Evolutionary conservation across 2,329 filamentous ascomycete genomes (phyloP), one percentile per base, ranked within the genome.

Genomic region (Dryadomyces quercus-mongolicae): DNA sequence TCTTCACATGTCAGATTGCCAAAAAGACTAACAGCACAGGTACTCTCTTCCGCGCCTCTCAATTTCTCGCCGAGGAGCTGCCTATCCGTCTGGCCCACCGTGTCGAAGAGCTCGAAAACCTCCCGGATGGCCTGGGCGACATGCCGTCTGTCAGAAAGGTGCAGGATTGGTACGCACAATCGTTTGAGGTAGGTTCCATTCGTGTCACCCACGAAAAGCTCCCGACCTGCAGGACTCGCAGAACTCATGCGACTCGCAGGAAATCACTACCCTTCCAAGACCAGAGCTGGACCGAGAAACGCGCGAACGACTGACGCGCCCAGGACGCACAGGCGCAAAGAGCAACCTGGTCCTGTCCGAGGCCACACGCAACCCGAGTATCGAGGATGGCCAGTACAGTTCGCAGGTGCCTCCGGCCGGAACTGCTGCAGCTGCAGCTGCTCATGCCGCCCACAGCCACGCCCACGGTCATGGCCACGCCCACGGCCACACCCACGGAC

Each of bases 81-180:
- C 93, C 93, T 61, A 98, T 98, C 65, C 88, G 93, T 53, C 78
- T 98, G 58, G 93, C 93, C 63, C 93, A 98, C 72, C 87, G 93
- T 60, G 93, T 98, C 56, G 88, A 95, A 70, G 93, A 98, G 73
- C 81, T 98, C 55, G 84, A 86, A 58, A 87, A 89, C 65, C 76
- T 98, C 2, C 93, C 93, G 40, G 93, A 98, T 78, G 93, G 93
- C 54, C 80, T 98, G 58, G 95, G 89, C 68, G 91, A 97, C 62
- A 97, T 98, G 93, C 88, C 91, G 43, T 97, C 93, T 12, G 95
- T 98, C 61, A 84, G 85, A 68, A 89, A 85, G 65, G 93, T 98
- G 61, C 86, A 91, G 68, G 91, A 97, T 66, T 98, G 93, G 93
- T 98, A 98, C 70, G 93, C 92, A 60, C 93, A 98, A 74, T 98